Percentiles rank a stretch among this genome's conserved stretches.
phyloP scores from a whole-genome alignment of 805 yeast species.

The Schizosaccharomyces lindneri region DNA sequence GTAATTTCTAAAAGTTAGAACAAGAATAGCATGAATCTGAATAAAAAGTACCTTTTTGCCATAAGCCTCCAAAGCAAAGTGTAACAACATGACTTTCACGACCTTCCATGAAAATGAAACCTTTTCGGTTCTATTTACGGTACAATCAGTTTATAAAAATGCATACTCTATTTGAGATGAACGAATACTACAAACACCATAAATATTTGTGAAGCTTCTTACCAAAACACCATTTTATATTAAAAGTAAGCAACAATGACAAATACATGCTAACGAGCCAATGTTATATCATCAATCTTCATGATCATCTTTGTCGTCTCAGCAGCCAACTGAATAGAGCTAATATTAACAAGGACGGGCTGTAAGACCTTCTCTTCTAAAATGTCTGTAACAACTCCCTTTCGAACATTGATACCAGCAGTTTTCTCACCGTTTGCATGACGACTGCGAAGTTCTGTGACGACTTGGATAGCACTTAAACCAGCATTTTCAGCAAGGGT shows the following conservation, averaged over 20 bases:
- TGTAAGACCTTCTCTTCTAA: slow-evolving; percentile 85
- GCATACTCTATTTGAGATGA: too few species aligned
- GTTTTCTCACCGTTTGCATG: slow-evolving; percentile 77
- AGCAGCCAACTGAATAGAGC: slow-evolving; percentile 82
- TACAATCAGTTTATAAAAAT: too few species aligned
- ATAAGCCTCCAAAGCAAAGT: too few species aligned
- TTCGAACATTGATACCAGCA: slow-evolving; percentile 89
- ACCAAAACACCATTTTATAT: slow-evolving; percentile 8
- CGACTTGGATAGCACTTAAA: slow-evolving; percentile 68
- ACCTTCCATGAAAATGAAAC: too few species aligned
- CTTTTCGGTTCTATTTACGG: too few species aligned
- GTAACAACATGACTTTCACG: too few species aligned
- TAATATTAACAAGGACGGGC: slow-evolving; percentile 82
- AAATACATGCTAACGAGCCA: slow-evolving; percentile 33
- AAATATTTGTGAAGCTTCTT: background rate
- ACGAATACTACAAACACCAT: background rate
- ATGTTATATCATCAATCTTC: slow-evolving; percentile 91
- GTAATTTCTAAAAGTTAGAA: too few species aligned
- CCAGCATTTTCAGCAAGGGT: slow-evolving; percentile 93
- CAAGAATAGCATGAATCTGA: too few species aligned
- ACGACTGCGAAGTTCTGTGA: slow-evolving; percentile 71
- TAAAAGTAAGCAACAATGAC: slow-evolving; percentile 11
- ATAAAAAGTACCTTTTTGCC: too few species aligned
- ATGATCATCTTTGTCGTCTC: slow-evolving; percentile 89
- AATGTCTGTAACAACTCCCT: slow-evolving; percentile 79